Evolutionary conservation across 768 basidiomycete species (phyloP), one percentile per base, ranked within the genome.

Genomic region (Suillus occidentalis): DNA sequence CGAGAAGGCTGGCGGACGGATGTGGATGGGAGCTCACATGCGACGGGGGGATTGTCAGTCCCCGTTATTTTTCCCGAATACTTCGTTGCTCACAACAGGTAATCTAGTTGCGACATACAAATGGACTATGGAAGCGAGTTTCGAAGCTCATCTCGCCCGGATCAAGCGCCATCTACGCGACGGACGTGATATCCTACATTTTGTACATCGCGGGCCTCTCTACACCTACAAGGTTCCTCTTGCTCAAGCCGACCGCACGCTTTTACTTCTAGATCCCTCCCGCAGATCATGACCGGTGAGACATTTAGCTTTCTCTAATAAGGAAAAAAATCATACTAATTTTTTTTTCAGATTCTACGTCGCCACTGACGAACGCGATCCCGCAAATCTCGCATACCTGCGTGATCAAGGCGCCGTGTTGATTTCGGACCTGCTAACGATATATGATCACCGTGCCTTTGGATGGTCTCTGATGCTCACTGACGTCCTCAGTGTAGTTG

Each of bases 11-110:
- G 68, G 53, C 1, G 80, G 79, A 13, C 73, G 80, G 10, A 66
- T 76, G 20, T 81, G 80, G 81, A 79, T 82, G 78, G 77, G 77
- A 55, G 79, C 77, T 10, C 80, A 81, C 39, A 81, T 82, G 81
- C 80, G 80, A 40, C 72, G 80, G 58, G 81, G 81, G 1, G 80
- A 81, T 57, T 81, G 80, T 81, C 59, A 71, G 79, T 53, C 3
- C 12, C 10, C 22, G n/a, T 22, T 36, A 0, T 34, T 65, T 31
- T n/a, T 18, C 34, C 40, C 12, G 9, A 22, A 10, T 39, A 10
- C 20, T 6, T 6, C 34, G 13, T 31, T 37, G 4, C 16, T 34
- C 8, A 39, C 7, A 12, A 13, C 12, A 55, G 31, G 53, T 39
- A 14, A 28, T 59, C 62, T 63, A 73, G 78, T 77, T 62, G 62